Conservation (phyloP, 371 early-diverging fungal species). For the Rhizopus microsporus region DNA sequence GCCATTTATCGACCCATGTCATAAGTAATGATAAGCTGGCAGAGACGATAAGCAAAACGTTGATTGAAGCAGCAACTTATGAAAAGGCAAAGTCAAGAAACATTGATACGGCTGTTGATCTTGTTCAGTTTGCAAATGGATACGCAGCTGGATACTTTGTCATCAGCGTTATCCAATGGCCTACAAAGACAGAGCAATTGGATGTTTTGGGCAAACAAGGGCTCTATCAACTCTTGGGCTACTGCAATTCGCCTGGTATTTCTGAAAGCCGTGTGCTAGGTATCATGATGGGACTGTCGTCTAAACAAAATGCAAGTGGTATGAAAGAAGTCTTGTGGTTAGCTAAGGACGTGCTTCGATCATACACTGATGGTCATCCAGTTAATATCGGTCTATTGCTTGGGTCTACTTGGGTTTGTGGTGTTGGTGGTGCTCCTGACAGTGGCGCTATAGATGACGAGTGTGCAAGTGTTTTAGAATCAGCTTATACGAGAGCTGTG, state of each 20-base stretch:
- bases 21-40: constrained; percentile 51
- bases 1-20: constrained; percentile 47
- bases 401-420: constrained; percentile 39
- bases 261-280: constrained; percentile 39
- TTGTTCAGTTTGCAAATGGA: constrained; percentile 52
- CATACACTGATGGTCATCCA: constrained; percentile 17
- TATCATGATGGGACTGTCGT: constrained; percentile 48
- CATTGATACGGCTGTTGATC: constrained; percentile 39
- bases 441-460: constrained; percentile 23
- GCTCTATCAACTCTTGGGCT: constrained; percentile 12
- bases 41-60: constrained; percentile 12
- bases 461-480: constrained; percentile 19
- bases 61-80: constrained; percentile 20
- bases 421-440: constrained; percentile 19
- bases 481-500: constrained; percentile 19
- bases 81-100: constrained; percentile 9
- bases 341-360: constrained; percentile 23
- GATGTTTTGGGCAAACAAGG: constrained; percentile 24
- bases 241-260: constrained; percentile 11
- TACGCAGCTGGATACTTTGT: constrained; percentile 53
- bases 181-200: constrained; percentile 47
- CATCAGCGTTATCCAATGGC: constrained; percentile 43
- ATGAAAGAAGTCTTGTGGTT: constrained; percentile 30
- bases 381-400: constrained; percentile 30
- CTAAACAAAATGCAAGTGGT: constrained; percentile 22